Percentiles rank a stretch among this genome's conserved stretches.
These are phyloP conservation scores for Comarum palustre DNA, from an alignment of 306 rosid genomes.

Conservation along the genomic window DNA sequence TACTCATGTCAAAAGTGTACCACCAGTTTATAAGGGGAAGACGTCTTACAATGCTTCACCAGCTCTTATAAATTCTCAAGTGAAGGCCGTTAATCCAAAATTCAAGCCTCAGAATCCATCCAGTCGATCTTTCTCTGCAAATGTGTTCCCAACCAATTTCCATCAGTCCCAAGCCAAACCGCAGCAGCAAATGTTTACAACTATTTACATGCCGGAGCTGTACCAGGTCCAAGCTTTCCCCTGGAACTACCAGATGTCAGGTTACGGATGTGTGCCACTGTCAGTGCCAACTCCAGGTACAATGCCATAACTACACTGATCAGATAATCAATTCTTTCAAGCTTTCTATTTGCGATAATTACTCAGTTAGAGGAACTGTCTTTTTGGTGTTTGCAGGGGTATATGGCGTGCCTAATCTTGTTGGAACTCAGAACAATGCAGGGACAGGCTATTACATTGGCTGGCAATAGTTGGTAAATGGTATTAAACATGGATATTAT, in stretches of 20 bases:
- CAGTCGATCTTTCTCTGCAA: constrained; percentile 15
- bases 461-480: constrained; percentile 2
- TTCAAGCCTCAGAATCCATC: constrained; percentile 14
- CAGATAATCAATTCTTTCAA: background rate
- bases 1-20: constrained; percentile 1
- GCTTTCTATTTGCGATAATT: background rate
- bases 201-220: constrained; percentile 26
- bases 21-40: background rate
- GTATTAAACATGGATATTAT: background rate
- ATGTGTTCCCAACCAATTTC: constrained; percentile 15
- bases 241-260: constrained; percentile 24
- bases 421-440: constrained; percentile 1
- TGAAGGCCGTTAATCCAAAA: constrained; percentile 19
- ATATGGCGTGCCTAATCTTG: background rate
- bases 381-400: background rate
- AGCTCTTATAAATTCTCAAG: constrained; percentile 14
- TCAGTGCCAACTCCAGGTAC: constrained; percentile 26
- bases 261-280: constrained; percentile 9
- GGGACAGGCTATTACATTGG: constrained; percentile 9
- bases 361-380: background rate
- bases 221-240: background rate
- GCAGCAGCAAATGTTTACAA: constrained; percentile 4
- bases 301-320: background rate
- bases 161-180: constrained; percentile 23
- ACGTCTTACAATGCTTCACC: constrained; percentile 10